Evolutionary conservation across 805 yeast genomes (phyloP).

Genomic region (Metschnikowia gruessii): DNA sequence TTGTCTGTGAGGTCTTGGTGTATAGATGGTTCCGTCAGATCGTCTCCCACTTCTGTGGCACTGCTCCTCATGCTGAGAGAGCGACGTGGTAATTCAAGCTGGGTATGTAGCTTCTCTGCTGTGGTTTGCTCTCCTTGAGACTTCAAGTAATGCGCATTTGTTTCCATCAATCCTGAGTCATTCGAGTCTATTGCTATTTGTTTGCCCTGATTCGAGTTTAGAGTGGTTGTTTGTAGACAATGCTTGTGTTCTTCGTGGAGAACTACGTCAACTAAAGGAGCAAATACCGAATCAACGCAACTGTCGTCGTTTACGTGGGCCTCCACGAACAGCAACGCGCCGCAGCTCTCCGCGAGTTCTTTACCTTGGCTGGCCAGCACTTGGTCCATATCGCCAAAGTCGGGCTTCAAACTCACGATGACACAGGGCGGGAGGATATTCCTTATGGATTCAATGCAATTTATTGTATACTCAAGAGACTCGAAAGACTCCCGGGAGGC

Average conservation of each 20-base stretch:
- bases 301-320: constrained; percentile 24
- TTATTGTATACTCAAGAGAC: constrained; percentile 28
- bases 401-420: constrained; percentile 32
- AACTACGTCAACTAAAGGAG: constrained; percentile 23
- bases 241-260: constrained; percentile 3
- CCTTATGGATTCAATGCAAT: constrained; percentile 24
- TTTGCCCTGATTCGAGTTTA: neutral
- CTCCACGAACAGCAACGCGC: constrained; percentile 31
- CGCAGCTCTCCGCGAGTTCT: constrained; percentile 25
- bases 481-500: constrained; percentile 27
- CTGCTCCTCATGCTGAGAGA: neutral
- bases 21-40: neutral
- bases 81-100: neutral
- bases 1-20: constrained; percentile 3
- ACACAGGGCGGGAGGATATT: constrained; percentile 30
- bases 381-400: constrained; percentile 25
- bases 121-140: no score
- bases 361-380: constrained; percentile 31
- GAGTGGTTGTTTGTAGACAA: neutral
- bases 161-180: neutral
- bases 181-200: neutral
- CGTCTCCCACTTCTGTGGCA: neutral
- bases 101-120: no score
- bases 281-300: constrained; percentile 28
- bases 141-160: neutral